These are phyloP conservation scores for Lojkania enalia DNA, from an alignment of 2,329 filamentous ascomycete genomes.

Conservation along the genomic window DNA sequence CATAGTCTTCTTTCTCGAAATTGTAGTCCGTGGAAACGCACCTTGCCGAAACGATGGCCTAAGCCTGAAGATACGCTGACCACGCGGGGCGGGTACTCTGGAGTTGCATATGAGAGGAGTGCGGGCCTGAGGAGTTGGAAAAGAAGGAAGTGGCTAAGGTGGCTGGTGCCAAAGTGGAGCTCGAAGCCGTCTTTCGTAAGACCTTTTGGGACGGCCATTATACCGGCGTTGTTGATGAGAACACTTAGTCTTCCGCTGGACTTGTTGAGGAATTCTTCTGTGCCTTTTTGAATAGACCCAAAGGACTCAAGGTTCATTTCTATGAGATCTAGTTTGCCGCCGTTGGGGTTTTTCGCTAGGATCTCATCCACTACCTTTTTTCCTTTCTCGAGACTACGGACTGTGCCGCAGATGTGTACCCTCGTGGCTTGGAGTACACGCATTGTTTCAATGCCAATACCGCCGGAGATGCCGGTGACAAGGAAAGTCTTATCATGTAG, in stretches of 20 bases:
- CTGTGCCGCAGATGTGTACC: constrained; percentile 50
- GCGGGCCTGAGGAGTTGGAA: constrained; percentile 45
- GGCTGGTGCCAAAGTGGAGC: constrained; percentile 48
- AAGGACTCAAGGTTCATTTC: constrained; percentile 28
- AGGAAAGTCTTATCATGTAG: constrained; percentile 31
- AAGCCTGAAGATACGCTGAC: constrained; percentile 43
- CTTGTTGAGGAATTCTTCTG: constrained; percentile 21
- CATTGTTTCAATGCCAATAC: constrained; percentile 30
- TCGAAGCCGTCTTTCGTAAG: constrained; percentile 35
- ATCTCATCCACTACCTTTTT: constrained; percentile 26
- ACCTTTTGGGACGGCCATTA: constrained; percentile 33
- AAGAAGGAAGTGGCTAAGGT: constrained; percentile 51
- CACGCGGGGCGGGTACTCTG: constrained; percentile 35
- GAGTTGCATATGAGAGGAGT: constrained; percentile 28
- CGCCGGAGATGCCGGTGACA: constrained; percentile 30
- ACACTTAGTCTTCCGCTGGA: constrained; percentile 18
- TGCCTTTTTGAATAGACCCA: constrained; percentile 21
- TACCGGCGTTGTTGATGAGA: constrained; percentile 30
- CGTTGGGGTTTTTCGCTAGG: constrained; percentile 13
- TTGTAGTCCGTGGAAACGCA: constrained; percentile 50
- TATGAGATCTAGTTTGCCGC: constrained; percentile 24
- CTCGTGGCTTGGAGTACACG: constrained; percentile 51
- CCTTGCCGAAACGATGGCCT: constrained; percentile 42
- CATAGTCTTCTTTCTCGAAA: constrained; percentile 43
- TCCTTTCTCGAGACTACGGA: constrained; percentile 42